Conservation (phyloP, 2,329 filamentous ascomycete genomes). For the Verticillium zaregamsianum region DNA sequence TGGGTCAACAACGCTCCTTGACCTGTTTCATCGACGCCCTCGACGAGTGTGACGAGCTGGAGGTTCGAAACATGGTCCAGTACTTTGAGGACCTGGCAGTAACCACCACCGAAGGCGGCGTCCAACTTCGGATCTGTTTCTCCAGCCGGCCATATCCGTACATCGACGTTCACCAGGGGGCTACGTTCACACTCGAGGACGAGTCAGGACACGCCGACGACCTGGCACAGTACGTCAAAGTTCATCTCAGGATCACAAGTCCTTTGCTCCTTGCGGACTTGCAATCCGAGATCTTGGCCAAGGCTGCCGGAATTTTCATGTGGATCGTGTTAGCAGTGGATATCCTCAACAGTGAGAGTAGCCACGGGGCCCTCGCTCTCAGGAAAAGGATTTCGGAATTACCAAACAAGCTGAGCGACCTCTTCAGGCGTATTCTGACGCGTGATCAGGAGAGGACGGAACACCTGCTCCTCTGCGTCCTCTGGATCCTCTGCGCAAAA, state of each 20-base stretch:
- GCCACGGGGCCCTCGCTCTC: conserved; percentile 20
- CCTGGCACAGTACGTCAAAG: conserved; percentile 25
- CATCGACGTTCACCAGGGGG: conserved; percentile 25
- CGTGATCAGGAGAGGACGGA: conserved; percentile 38
- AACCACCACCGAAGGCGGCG: conserved; percentile 4
- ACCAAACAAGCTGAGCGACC: conserved; percentile 32
- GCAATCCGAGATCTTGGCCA: conserved; percentile 22
- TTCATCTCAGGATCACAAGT: conserved; percentile 20
- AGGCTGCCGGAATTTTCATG: conserved; percentile 37
- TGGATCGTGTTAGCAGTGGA: conserved; percentile 36
- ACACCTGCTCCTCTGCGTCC: conserved; percentile 39
- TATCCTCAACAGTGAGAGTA: conserved; percentile 31
- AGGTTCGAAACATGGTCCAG: conserved; percentile 36
- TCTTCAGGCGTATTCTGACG: conserved; percentile 48
- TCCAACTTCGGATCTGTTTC: conserved; percentile 32
- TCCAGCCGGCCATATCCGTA: conserved; percentile 45
- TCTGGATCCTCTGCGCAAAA: conserved; percentile 49
- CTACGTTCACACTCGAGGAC: conserved; percentile 26
- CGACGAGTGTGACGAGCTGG: conserved; percentile 41
- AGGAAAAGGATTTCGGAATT: conserved; percentile 26
- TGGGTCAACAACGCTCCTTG: conserved; percentile 6
- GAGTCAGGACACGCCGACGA: conserved; percentile 30
- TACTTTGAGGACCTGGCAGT: conserved; percentile 36
- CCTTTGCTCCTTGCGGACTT: background rate
- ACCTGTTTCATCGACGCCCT: conserved; percentile 36